Percentiles rank a stretch among this genome's conserved stretches.
These are phyloP conservation scores for Umbelopsis sp. DNA, from an alignment of 192 early-diverging fungal genomes.

Conservation along the genomic window DNA sequence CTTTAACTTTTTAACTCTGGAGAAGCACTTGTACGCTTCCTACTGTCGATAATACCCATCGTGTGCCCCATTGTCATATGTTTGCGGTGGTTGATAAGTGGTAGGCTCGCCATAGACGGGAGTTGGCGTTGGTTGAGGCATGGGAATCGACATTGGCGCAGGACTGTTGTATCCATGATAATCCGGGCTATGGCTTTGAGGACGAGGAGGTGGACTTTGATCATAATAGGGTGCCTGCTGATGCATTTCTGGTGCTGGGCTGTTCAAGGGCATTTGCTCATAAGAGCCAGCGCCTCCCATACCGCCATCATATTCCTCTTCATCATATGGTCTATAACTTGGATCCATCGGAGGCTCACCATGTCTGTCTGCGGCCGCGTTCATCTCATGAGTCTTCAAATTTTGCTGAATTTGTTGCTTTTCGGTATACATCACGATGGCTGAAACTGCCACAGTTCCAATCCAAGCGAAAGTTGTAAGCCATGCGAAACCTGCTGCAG, in stretches of 20 bases:
- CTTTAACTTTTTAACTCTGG: background rate
- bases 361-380: background rate
- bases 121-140: background rate
- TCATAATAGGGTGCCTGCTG: constrained; percentile 11
- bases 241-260: constrained; percentile 6
- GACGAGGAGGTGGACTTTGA: constrained; percentile 14
- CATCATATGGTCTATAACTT: background rate
- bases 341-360: background rate
- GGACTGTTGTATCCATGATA: constrained; percentile 4
- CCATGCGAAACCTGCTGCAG: constrained; percentile 31
- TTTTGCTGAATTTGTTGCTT: constrained; percentile 36
- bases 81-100: too few relatives aligned
- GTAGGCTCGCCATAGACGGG: too few relatives aligned
- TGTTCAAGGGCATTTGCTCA: constrained; percentile 11
- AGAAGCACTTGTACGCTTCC: background rate
- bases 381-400: constrained; percentile 26
- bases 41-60: background rate
- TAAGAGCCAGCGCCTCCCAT: background rate
- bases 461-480: constrained; percentile 34
- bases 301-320: background rate
- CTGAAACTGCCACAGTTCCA: constrained; percentile 14
- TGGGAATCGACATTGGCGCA: constrained; percentile 23
- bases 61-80: too few relatives aligned
- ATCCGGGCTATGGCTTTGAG: constrained; percentile 7
- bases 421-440: constrained; percentile 33